Evolutionary conservation across 441 rosid genomes (phyloP), one percentile per base, ranked within the genome.

Genomic region (Aleurites moluccanus): DNA sequence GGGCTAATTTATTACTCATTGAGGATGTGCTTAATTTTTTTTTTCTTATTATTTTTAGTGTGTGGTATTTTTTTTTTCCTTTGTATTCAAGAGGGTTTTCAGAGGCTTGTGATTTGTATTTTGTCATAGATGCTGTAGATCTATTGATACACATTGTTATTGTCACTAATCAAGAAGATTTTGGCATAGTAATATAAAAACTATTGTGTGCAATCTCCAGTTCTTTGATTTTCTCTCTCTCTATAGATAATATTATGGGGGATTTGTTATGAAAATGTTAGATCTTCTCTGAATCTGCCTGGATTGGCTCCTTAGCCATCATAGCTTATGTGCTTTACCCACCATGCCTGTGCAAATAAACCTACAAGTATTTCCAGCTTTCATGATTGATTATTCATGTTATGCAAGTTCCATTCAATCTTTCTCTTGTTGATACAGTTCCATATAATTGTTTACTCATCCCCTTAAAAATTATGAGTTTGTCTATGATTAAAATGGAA

Each of bases 101-200:
- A 45, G 23, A 64, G 60, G 72, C 27, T 55, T 79, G 55, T 69
- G 74, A 25, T 33, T 67, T 80, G 56, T 70, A 67, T 62, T 38
- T 55, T 60, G 33, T 73, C 49, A 60, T 69, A 70, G 64, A 77
- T 68, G 56, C 66, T 74, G 75, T 75, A 79, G 78, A 67, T 73
- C 74, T 55, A 40, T 62, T 42, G 44, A 44, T 62, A 45, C 44
- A 74, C 55, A 60, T 20, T 72, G 52, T 53, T 72, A 28, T 67
- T 50, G 57, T 61, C n/a, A 56, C 45, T 30, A 61, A 69, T 61
- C 56, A 73, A 42, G 47, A 72, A 72, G 60, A 33, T 64, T 69
- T 75, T 77, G 71, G 42, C 11, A 25, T 69, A 14, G 61, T 68
- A 63, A 64, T 69, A 18, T 61, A 50, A 38, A 50, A 67, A 40